These are phyloP conservation scores for Umbelopsis sp. DNA, from an alignment of 192 early-diverging fungal species.

Conservation along the genomic window DNA sequence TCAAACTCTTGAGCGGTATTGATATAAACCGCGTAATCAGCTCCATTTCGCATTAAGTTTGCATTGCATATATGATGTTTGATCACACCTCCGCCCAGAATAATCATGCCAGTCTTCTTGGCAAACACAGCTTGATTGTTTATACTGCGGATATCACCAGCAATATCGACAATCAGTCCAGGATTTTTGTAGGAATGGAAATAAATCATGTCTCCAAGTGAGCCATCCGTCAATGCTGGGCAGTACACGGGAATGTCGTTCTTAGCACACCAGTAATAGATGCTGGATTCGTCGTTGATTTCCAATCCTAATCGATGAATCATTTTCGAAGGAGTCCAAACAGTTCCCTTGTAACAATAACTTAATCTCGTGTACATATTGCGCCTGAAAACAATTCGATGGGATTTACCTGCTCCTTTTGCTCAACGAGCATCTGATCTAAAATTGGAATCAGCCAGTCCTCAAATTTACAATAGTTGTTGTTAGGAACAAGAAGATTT, in stretches of 20 bases:
- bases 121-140: conserved; percentile 96
- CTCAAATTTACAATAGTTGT: conserved; percentile 99
- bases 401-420: conserved; percentile 67
- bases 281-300: conserved; percentile 86
- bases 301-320: conserved; percentile 87
- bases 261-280: conserved; percentile 89
- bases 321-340: conserved; percentile 94
- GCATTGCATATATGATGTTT: conserved; percentile 99
- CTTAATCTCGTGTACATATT: not conserved
- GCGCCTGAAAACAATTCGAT: not conserved
- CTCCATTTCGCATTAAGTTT: conserved; percentile 97
- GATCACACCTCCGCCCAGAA: conserved; percentile 94
- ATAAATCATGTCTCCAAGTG: conserved; percentile 98
- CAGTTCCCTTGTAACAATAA: conserved; percentile 46
- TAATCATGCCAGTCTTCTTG: conserved; percentile 95
- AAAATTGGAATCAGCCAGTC: conserved; percentile 97
- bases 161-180: conserved; percentile 92
- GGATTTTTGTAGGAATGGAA: conserved; percentile 97
- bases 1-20: conserved; percentile 99
- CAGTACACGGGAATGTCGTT: conserved; percentile 98
- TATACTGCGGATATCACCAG: conserved; percentile 85
- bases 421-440: conserved; percentile 91
- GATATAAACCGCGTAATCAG: conserved; percentile 95
- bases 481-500: conserved; percentile 96
- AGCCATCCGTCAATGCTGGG: conserved; percentile 97